Conservation (phyloP, 306 rosid genomes). For the Begonia peltatifolia region DNA sequence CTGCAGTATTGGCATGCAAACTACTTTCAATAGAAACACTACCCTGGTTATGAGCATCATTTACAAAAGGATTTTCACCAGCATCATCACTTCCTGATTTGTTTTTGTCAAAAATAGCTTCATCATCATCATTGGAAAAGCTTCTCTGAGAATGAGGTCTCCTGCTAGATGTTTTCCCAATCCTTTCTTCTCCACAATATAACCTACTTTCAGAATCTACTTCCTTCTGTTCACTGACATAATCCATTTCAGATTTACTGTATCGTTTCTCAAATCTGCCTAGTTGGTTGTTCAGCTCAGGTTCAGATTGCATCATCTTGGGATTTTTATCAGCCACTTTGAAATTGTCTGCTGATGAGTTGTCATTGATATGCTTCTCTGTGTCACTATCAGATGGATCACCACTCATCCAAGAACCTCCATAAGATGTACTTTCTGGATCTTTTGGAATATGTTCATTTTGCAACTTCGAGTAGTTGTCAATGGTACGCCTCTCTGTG, state of each 20-base stretch:
- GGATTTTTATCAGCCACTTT: conserved; percentile 22
- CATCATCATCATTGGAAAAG: not conserved
- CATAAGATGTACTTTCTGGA: conserved; percentile 14
- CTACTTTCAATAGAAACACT: conserved; percentile 16
- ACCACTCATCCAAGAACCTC: conserved; percentile 22
- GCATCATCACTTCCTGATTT: conserved; percentile 14
- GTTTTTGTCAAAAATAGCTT: conserved; percentile 14
- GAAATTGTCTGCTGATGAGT: conserved; percentile 20
- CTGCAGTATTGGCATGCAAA: conserved; percentile 28
- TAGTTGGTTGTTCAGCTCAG: conserved; percentile 17
- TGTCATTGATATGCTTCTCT: conserved; percentile 15
- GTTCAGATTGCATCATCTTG: conserved; percentile 26
- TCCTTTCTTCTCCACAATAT: conserved; percentile 26
- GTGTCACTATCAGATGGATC: conserved; percentile 15
- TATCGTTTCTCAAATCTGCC: conserved; percentile 26
- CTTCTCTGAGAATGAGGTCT: no score
- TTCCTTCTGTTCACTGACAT: conserved; percentile 15
- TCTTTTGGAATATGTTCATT: conserved; percentile 23
- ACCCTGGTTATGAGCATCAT: conserved; percentile 22
- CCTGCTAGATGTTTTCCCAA: conserved; percentile 20
- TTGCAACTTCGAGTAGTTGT: conserved; percentile 5
- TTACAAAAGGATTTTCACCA: conserved; percentile 26
- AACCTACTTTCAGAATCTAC: conserved; percentile 22
- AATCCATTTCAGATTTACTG: conserved; percentile 22
- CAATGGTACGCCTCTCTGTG: no score